These are phyloP conservation scores for Orychophragmus violaceus DNA, from an alignment of 345 rosid genomes.

Conservation along the genomic window DNA sequence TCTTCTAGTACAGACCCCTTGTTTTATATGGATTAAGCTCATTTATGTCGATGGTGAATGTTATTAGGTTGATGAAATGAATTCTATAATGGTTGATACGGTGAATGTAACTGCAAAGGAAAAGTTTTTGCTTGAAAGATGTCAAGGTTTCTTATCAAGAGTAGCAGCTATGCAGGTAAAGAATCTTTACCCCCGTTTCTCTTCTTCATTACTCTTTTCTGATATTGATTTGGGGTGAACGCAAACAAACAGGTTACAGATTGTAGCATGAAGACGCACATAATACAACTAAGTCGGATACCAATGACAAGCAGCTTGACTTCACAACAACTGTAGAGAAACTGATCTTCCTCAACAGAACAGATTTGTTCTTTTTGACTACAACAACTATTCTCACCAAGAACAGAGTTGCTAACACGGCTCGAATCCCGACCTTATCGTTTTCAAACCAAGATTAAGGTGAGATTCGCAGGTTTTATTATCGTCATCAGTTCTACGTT, in stretches of 20 bases:
- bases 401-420: slow-evolving; percentile 31
- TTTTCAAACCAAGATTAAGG: slow-evolving; percentile 30
- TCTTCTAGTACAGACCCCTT: too few relatives aligned
- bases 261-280: slow-evolving; percentile 92
- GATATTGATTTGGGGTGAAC: neutral
- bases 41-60: neutral
- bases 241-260: slow-evolving; percentile 56
- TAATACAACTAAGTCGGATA: slow-evolving; percentile 62
- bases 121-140: slow-evolving; percentile 53
- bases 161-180: slow-evolving; percentile 77
- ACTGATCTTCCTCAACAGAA: slow-evolving; percentile 40
- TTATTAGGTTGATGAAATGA: slow-evolving; percentile 66
- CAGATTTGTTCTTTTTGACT: slow-evolving; percentile 37
- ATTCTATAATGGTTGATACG: slow-evolving; percentile 56
- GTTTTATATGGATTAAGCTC: neutral
- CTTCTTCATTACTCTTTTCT: neutral
- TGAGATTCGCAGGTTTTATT: slow-evolving; percentile 11
- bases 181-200: neutral
- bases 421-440: slow-evolving; percentile 31
- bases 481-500: slow-evolving; percentile 10
- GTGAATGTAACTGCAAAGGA: slow-evolving; percentile 61
- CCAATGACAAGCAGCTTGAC: slow-evolving; percentile 62
- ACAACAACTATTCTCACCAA: slow-evolving; percentile 57
- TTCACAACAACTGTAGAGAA: slow-evolving; percentile 48
- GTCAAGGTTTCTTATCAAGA: slow-evolving; percentile 60